Evolutionary conservation across 495 filamentous ascomycete genomes (phyloP), one percentile per base, ranked within the genome.

Genomic region (Immersiella caudata): DNA sequence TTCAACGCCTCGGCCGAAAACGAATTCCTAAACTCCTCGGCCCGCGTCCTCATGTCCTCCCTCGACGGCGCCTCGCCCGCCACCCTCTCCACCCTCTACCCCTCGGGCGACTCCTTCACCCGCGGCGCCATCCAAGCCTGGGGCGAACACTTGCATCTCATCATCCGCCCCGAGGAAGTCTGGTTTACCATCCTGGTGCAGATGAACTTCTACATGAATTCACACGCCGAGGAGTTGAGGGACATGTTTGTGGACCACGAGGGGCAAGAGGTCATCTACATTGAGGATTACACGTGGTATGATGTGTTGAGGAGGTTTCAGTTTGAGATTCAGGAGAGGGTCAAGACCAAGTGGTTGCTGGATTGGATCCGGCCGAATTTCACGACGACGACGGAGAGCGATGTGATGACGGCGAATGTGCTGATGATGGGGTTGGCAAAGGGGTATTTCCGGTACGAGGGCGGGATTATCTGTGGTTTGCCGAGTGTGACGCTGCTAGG

Each of bases 171-270:
- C 0, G 85, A 89, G 9, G 85, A 88, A 68, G 77, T 89, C 49
- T 89, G 87, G 86, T 79, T 87, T 52, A 74, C 81, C 27, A 85
- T 88, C 67, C 73, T 88, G 1, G 73, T 76, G 5, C 85, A 88
- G 68, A 69, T 89, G 22, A 83, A 77, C 70, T 76, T 84, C 65
- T 87, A 82, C 74, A 79, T 89, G 69, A 82, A 83, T 51, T 75
- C 75, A 1, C 70, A 86, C 67, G 76, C 80, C 8, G 83, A 85
- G 55, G 67, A 76, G 11, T 52, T 85, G 0, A 75, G 83, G 7
- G 51, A 66, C 1, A 22, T 76, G 2, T 86, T 86, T 64, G 82
- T 86, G 12, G 51, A 68, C 12, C 81, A 83, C 65, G 27, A 78
- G 24, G 82, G 79, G 0, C 72, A 81, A 64, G 74, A 83, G 66